Percentiles rank a stretch among this genome's conserved stretches.
Evolutionary conservation across 768 basidiomycete genomes (phyloP).

Genomic region (Phaeotremella fagi): DNA sequence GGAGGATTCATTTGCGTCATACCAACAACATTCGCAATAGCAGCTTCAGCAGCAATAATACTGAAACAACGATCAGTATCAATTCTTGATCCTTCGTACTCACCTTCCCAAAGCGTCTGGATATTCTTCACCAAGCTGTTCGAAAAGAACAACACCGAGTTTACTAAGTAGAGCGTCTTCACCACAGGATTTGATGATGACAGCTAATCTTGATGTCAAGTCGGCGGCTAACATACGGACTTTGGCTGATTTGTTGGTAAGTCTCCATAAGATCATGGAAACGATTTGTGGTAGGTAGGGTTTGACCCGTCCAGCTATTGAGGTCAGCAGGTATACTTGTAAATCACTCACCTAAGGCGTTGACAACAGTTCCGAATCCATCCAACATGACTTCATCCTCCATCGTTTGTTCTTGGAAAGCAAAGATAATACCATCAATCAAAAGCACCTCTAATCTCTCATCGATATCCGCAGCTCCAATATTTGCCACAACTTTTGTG

Average conservation of each 20-base stretch:
- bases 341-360: conserved; percentile 62
- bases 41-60: conserved; percentile 97
- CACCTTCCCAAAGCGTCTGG: conserved; percentile 87
- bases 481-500: conserved; percentile 85
- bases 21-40: conserved; percentile 98
- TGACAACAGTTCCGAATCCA: conserved; percentile 95
- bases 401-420: conserved; percentile 99
- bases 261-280: conserved; percentile 96
- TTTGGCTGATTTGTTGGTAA: conserved; percentile 99
- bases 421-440: conserved; percentile 97
- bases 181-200: conserved; percentile 98
- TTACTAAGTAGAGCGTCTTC: conserved; percentile 94
- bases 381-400: conserved; percentile 99
- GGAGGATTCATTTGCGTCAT: conserved; percentile 99
- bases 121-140: conserved; percentile 98
- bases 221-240: conserved; percentile 99
- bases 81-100: conserved; percentile 13
- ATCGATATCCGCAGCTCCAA: conserved; percentile 96
- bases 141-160: conserved; percentile 92
- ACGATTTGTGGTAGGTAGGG: conserved; percentile 98
- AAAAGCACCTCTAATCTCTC: conserved; percentile 89
- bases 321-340: neutral
- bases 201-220: conserved; percentile 86
- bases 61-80: conserved; percentile 51
- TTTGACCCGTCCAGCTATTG: conserved; percentile 70